Conservation (phyloP, 352 stramenopile genomes). For the Phytophthora sp. region DNA sequence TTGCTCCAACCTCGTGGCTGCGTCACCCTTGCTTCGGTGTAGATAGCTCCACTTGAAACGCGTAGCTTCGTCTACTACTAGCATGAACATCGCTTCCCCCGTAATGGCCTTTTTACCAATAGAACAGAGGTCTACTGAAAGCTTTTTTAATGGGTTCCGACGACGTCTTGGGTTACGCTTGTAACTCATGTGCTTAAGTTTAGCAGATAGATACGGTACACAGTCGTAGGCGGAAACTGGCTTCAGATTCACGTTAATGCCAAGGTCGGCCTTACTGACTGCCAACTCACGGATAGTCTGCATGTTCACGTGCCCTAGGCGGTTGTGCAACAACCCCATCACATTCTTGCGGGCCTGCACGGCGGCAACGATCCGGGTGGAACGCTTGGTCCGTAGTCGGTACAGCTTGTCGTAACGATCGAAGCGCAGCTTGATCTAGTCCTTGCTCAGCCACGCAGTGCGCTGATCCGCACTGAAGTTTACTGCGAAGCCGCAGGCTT, state of each 20-base stretch:
- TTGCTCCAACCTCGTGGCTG: background rate
- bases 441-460: slow-evolving; percentile 5
- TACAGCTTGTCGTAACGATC: slow-evolving; percentile 19
- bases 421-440: slow-evolving; percentile 13
- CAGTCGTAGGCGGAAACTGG: slow-evolving; percentile 8
- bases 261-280: slow-evolving; percentile 12
- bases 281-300: slow-evolving; percentile 4
- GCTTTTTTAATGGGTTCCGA: background rate
- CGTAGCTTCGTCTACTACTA: slow-evolving; percentile 29
- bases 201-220: slow-evolving; percentile 7
- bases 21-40: slow-evolving; percentile 2
- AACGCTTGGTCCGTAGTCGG: slow-evolving; percentile 2
- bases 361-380: background rate
- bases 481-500: slow-evolving; percentile 5
- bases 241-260: slow-evolving; percentile 20
- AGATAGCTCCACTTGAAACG: slow-evolving; percentile 29
- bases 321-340: slow-evolving; percentile 18
- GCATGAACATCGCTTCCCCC: slow-evolving; percentile 16
- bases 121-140: slow-evolving; percentile 7
- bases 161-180: background rate
- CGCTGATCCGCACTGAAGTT: slow-evolving; percentile 8
- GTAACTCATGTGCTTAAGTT: slow-evolving; percentile 5
- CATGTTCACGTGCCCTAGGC: slow-evolving; percentile 19
- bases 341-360: slow-evolving; percentile 7
- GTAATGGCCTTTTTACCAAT: slow-evolving; percentile 11